Base-by-base conservation (phyloP, 768 basidiomycete genomes). In the Dictyophora rubrovolvata region DNA sequence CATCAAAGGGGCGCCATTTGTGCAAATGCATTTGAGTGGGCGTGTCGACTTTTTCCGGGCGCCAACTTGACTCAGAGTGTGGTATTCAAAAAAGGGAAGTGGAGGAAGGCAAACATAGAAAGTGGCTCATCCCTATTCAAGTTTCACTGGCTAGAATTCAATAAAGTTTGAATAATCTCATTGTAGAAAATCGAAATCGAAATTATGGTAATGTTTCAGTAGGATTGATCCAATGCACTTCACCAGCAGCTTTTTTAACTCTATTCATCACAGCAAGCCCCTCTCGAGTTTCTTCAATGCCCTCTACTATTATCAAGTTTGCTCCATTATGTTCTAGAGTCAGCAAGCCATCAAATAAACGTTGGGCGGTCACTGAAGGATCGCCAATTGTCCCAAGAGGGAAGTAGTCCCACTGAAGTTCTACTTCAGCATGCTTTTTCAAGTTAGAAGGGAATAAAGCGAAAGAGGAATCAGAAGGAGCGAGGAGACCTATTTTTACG, bases 231-330 rank as follows among this genome's bases (percentile, higher is more conserved):
- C 74, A 75, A 37, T 61, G 61, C 10, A 64, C 65, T 53, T 85
- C 81, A 4, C 85, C 82, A 7, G 93, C 93, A 1, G 95, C 94
- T 69, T 97, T 97, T 62, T 80, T 80, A 22, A 93, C 83, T 17
- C 95, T 79, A 69, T 98, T 96, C 92, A 96, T 97, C 28, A 97
- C 81, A 6, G 95, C 95, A 28, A 96, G 71, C 0, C 95, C 95
- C 66, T 96, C 86, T 36, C 82, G 79, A 28, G 79, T 80, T 70
- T 96, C 91, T 42, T 76, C 71, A 9, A 94, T 77, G 61, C 87
- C 92, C 70, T 97, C 93, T 58, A 95, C 80, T 12, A 95, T 69
- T 63, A 98, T 95, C 54, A 84, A 66, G 66, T 91, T 85, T 1
- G 91, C 92, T 4, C 85, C 86, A 53, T 79, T 75, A 22, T 68